A percentile compares a stretch with the other conserved stretches of the same genome.
These are phyloP conservation scores for Scutellaria barbata DNA, from an alignment of 257 asterid species.

Conservation along the genomic window DNA sequence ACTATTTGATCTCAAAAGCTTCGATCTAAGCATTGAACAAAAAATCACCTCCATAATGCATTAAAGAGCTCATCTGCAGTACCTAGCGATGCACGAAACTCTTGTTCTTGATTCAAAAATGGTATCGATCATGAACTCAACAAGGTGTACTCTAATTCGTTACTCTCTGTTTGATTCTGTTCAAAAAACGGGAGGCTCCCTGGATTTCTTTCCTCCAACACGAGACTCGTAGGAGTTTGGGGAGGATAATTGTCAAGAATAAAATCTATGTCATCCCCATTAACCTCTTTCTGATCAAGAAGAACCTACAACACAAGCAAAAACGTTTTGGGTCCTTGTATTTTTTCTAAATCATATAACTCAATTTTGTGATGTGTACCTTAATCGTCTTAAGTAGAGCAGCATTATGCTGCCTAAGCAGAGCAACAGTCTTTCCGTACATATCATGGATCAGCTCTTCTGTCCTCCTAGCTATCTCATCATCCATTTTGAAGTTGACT, in stretches of 20 bases:
- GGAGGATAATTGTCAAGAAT: slow-evolving; percentile 79
- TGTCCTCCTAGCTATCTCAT: slow-evolving; percentile 76
- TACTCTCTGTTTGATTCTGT: slow-evolving; percentile 44
- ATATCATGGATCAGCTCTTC: slow-evolving; percentile 71
- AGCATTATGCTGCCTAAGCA: slow-evolving; percentile 78
- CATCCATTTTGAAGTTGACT: slow-evolving; percentile 77
- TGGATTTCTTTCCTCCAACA: slow-evolving; percentile 78
- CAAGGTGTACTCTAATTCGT: slow-evolving; percentile 55
- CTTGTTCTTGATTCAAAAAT: slow-evolving; percentile 3
- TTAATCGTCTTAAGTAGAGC: slow-evolving; percentile 87
- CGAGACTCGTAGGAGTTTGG: slow-evolving; percentile 64
- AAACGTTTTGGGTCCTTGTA: background rate
- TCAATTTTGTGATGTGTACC: slow-evolving; percentile 45
- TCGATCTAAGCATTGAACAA: too few relatives aligned
- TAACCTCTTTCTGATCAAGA: slow-evolving; percentile 75
- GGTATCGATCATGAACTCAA: slow-evolving; percentile 48
- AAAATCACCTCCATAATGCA: too few relatives aligned
- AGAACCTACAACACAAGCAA: slow-evolving; percentile 64
- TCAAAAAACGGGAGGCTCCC: slow-evolving; percentile 68
- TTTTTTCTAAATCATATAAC: background rate
- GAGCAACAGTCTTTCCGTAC: slow-evolving; percentile 66
- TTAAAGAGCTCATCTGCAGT: background rate
- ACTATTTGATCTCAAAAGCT: too few relatives aligned
- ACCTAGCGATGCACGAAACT: background rate
- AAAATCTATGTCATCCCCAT: slow-evolving; percentile 75